These are phyloP conservation scores for Botryotinia narcissicola DNA, from an alignment of 2,329 filamentous ascomycete genomes.

Conservation along the genomic window DNA sequence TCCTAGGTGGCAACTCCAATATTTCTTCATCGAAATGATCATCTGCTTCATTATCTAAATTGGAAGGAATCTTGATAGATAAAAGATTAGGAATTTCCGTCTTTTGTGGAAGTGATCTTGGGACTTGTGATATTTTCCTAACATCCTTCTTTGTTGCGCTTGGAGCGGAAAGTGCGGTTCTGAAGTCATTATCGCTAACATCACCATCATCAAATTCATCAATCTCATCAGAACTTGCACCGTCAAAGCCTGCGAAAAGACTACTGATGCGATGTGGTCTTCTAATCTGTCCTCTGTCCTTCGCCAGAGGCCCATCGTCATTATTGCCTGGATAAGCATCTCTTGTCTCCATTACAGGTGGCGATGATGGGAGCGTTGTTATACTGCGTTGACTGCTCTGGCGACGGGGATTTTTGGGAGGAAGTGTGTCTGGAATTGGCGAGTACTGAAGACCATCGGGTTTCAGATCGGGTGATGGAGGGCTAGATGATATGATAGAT, in stretches of 20 bases:
- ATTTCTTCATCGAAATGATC: slow-evolving; percentile 31
- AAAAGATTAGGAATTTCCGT: slow-evolving; percentile 29
- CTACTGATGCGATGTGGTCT: slow-evolving; percentile 75
- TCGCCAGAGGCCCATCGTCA: slow-evolving; percentile 70
- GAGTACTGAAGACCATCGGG: slow-evolving; percentile 45
- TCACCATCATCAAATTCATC: slow-evolving; percentile 62
- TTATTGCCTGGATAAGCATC: slow-evolving; percentile 77
- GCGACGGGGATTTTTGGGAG: slow-evolving; percentile 60
- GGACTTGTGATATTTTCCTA: slow-evolving; percentile 27
- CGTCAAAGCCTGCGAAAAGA: slow-evolving; percentile 82
- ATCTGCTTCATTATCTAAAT: slow-evolving; percentile 14
- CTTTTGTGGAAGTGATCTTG: slow-evolving; percentile 36
- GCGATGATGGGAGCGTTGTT: slow-evolving; percentile 48
- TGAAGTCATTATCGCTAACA: slow-evolving; percentile 64
- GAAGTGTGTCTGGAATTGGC: slow-evolving; percentile 52
- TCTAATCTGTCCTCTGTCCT: slow-evolving; percentile 54
- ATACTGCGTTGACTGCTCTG: slow-evolving; percentile 48
- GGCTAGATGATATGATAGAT: slow-evolving; percentile 65
- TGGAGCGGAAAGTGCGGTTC: slow-evolving; percentile 63
- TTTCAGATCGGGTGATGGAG: slow-evolving; percentile 50
- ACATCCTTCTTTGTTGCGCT: slow-evolving; percentile 42
- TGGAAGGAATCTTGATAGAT: slow-evolving; percentile 11
- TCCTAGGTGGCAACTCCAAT: slow-evolving; percentile 26
- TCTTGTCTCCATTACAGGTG: slow-evolving; percentile 47
- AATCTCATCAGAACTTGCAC: slow-evolving; percentile 63